Evolutionary conservation across 768 basidiomycete species (phyloP), one percentile per base, ranked within the genome.

Genomic region (Neoboletus magnificus): DNA sequence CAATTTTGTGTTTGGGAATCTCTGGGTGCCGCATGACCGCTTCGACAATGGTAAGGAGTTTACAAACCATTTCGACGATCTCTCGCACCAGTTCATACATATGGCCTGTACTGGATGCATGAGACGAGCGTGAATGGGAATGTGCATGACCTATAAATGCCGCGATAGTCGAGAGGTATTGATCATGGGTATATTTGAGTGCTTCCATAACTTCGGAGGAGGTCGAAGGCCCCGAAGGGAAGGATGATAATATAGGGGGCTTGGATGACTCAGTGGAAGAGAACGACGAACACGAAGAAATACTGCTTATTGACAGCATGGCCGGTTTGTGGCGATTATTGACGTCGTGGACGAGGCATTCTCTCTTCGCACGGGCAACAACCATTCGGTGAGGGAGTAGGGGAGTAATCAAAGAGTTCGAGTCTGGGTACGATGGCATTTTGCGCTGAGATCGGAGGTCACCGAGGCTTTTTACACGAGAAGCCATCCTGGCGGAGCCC

Each of bases 71-170:
- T 70, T 96, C 93, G 49, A 98, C 90, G 45, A 94, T 89, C 73
- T 96, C 92, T 49, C 89, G 84, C n/a, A 95, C 92, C 50, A 98
- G 83, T 62, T 98, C 94, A 66, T 97, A 94, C 71, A 98, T 80
- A 62, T 93, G 89, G 1, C 92, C 95, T 16, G 93, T 95, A 57
- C 88, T 92, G 6, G 93, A 91, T 0, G 96, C 93, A 71, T 98
- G 95, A 29, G 91, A 91, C 39, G 83, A 79, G 43, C 91, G 86
- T 22, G 91, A 87, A 76, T 98, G 91, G 16, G 91, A 91, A 65
- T 98, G 96, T 1, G 93, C 91, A 67, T 98, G 94, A 1, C 95
- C 96, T 63, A 99, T 97, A 70, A 99, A 94, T 7, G 95, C 96
- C 22, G 97, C 95, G 66, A 97, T 93, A 20, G 93, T 91, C 5